Evolutionary conservation across 2,329 filamentous ascomycete species (phyloP).

Genomic region (Falciphora oryzae): DNA sequence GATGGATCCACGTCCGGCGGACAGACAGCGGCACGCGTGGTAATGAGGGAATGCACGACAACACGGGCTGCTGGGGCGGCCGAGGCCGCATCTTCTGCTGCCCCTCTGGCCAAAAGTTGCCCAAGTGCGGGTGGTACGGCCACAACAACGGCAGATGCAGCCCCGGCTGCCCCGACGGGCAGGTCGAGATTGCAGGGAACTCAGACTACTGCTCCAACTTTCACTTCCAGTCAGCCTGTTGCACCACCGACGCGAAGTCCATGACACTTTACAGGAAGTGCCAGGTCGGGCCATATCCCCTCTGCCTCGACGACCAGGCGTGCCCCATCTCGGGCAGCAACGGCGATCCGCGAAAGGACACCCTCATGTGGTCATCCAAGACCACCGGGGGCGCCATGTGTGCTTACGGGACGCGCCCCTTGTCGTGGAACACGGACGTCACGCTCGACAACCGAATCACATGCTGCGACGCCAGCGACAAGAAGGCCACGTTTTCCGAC

Average conservation of each 20-base stretch:
- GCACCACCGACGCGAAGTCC: background rate
- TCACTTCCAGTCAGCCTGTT: background rate
- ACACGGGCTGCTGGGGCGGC: background rate
- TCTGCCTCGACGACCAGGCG: no score
- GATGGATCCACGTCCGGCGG: background rate
- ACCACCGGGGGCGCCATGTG: no score
- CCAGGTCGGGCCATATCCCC: no score
- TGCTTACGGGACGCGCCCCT: no score
- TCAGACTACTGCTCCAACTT: background rate
- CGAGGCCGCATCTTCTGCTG: background rate
- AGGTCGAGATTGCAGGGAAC: background rate
- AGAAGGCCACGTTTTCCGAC: no score
- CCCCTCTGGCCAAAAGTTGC: background rate
- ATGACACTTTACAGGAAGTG: no score
- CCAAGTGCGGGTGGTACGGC: background rate
- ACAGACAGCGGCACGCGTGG: background rate
- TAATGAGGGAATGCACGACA: background rate
- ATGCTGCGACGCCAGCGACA: no score
- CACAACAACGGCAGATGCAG: background rate
- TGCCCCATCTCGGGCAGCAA: no score
- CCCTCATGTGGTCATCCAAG: no score
- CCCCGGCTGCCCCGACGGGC: background rate
- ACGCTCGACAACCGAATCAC: no score
- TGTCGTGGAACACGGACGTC: no score
- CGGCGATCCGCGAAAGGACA: no score